A percentile compares a stretch with the other conserved stretches of the same genome.
These are phyloP conservation scores for Clavispora santaluciae DNA, from an alignment of 805 yeast genomes.

Conservation along the genomic window DNA sequence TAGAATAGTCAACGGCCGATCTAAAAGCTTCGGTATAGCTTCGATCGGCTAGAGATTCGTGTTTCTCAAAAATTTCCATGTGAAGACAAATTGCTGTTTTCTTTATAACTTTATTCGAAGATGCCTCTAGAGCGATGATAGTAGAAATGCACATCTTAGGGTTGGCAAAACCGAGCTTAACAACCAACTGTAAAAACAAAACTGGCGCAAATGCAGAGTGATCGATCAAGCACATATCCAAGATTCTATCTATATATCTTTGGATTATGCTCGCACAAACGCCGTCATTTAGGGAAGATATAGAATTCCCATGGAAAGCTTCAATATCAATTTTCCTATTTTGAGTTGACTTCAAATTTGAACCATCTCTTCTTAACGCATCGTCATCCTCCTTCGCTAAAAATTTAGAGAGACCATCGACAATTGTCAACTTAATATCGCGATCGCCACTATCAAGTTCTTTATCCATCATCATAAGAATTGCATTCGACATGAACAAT, in stretches of 20 bases:
- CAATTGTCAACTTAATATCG: constrained; percentile 45
- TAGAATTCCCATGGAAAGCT: constrained; percentile 50
- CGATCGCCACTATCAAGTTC: constrained; percentile 37
- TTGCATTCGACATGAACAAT: constrained; percentile 54
- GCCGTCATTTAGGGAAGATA: constrained; percentile 54
- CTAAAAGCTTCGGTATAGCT: constrained; percentile 60
- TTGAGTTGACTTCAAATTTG: constrained; percentile 31
- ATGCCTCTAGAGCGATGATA: constrained; percentile 62
- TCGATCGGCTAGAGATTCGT: constrained; percentile 67
- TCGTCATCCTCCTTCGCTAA: constrained; percentile 52
- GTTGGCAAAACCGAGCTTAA: constrained; percentile 65
- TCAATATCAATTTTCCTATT: constrained; percentile 37
- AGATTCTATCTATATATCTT: constrained; percentile 47
- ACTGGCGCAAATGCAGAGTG: constrained; percentile 49
- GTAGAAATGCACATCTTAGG: constrained; percentile 70
- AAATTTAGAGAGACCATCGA: constrained; percentile 56
- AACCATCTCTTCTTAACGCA: constrained; percentile 36
- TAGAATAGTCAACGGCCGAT: constrained; percentile 46
- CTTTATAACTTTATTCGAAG: constrained; percentile 40
- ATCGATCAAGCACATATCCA: constrained; percentile 45
- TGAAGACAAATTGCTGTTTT: constrained; percentile 51
- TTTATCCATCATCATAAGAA: constrained; percentile 48
- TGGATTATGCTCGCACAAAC: constrained; percentile 71
- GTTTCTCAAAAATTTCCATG: constrained; percentile 51
- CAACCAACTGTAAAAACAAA: constrained; percentile 49